Evolutionary conservation across 1,284 basidiomycete species (phyloP), one percentile per base, ranked within the genome.

Genomic region (Athelia sp.): DNA sequence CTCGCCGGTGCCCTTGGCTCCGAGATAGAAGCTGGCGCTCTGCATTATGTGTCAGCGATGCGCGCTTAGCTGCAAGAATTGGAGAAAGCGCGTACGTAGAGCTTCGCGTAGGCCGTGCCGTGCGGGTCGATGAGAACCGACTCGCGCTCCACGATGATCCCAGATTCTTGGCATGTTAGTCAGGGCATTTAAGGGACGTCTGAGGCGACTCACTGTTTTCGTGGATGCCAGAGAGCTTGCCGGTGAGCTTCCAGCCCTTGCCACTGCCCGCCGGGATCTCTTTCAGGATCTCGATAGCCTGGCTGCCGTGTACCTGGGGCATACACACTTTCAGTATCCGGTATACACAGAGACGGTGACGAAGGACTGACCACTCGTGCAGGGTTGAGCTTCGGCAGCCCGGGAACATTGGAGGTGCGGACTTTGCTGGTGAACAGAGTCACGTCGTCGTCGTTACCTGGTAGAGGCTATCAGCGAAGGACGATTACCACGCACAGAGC

Each of bases 11-110:
- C 78, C 82, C 63, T 89, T 89, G 19, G 81, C 84, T 18, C 89
- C 87, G 46, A 90, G 71, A 62, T 86, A 82, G 72, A 90, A 90
- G 1, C 79, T 73, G 13, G 84, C 82, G 51, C 77, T 77, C 87
- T 90, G 57, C 2, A 22, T 43, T 6, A n/a, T 1, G 38, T 56
- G 50, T 31, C 14, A 17, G 17, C 8, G 17, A 32, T 10, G 29
- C 31, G 47, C 40, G n/a, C n/a, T 56, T 24, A 49, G 49, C 49
- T 15, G 36, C 26, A 29, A 45, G 26, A 19, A 24, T 29, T 8
- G 3, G 32, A 24, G 13, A 2, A 31, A 50, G 17, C 29, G 1
- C 68, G 53, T 56, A 88, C 86, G 56, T 83, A 87, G 62, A 90
- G 82, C 57, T 77, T 83, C 15, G 86, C 84, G 56, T 92, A 91